A percentile compares a stretch with the other conserved stretches of the same genome.
These are phyloP conservation scores for Nitzschia putrida DNA, from an alignment of 108 stramenopile genomes.

Conservation along the genomic window DNA sequence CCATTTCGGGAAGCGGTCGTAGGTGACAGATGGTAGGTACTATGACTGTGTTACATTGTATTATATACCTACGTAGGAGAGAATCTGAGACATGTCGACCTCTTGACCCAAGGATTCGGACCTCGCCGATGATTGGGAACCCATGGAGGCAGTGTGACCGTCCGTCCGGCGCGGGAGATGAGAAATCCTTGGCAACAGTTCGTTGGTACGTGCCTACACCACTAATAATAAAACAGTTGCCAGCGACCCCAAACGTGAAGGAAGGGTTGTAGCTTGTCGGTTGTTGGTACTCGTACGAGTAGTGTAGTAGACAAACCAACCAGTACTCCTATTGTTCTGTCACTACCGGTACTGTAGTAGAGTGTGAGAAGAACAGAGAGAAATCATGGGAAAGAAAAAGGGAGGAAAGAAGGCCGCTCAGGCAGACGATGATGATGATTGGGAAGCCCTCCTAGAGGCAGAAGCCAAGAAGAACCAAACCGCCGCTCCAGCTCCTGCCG, in stretches of 20 bases:
- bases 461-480: constrained; percentile 42
- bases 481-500: constrained; percentile 19
- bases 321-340: not conserved
- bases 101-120: too few relatives aligned
- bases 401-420: constrained; percentile 18
- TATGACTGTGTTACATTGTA: too few relatives aligned
- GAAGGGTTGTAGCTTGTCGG: not conserved
- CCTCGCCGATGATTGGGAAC: too few relatives aligned
- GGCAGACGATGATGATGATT: constrained; percentile 58
- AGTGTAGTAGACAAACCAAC: not conserved
- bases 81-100: too few relatives aligned
- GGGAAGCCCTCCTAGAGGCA: constrained; percentile 57
- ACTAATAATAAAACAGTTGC: too few relatives aligned
- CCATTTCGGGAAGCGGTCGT: too few relatives aligned
- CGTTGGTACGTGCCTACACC: too few relatives aligned
- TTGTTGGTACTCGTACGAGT: not conserved
- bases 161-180: too few relatives aligned
- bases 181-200: too few relatives aligned
- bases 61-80: too few relatives aligned
- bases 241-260: not conserved
- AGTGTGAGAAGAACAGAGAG: constrained; percentile 9
- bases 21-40: too few relatives aligned
- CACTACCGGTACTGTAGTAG: not conserved
- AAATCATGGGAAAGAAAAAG: constrained; percentile 48
- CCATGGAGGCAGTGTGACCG: too few relatives aligned